Percentiles rank a stretch among this genome's conserved stretches.
Evolutionary conservation across 2,329 filamentous ascomycete genomes (phyloP).

Genomic region (Xylariales sp.): DNA sequence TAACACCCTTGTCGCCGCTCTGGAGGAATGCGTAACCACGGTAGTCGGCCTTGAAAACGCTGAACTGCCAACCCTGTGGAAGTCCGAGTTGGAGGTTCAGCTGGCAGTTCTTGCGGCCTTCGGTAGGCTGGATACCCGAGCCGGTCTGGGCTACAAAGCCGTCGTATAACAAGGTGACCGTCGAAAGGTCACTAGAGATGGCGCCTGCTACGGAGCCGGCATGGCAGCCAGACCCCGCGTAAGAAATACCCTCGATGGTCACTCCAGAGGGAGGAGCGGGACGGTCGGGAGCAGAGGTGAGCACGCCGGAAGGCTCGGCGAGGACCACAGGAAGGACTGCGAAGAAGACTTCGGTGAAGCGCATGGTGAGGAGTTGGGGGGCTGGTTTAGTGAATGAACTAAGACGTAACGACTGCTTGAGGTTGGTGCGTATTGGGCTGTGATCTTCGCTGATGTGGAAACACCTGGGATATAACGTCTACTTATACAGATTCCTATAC

Average conservation of each 20-base stretch:
- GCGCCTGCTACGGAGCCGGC: slow-evolving; percentile 19
- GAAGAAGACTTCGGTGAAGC: slow-evolving; percentile 4
- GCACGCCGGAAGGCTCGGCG: slow-evolving; percentile 6
- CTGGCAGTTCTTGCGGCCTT: slow-evolving; percentile 49
- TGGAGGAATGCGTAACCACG: slow-evolving; percentile 45
- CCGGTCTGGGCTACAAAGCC: slow-evolving; percentile 46
- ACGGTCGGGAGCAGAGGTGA: slow-evolving; percentile 12
- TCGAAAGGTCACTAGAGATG: slow-evolving; percentile 22
- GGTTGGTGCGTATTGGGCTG: background rate
- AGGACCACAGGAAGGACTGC: slow-evolving; percentile 8
- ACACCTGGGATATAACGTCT: too few relatives aligned
- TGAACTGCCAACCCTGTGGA: slow-evolving; percentile 26
- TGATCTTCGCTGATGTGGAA: too few relatives aligned
- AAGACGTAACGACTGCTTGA: background rate
- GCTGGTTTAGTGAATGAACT: background rate
- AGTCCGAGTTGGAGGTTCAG: slow-evolving; percentile 42
- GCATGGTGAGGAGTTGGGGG: slow-evolving; percentile 3
- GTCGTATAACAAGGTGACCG: slow-evolving; percentile 48
- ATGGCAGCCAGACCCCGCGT: slow-evolving; percentile 24
- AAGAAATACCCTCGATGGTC: slow-evolving; percentile 19
- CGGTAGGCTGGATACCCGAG: slow-evolving; percentile 32
- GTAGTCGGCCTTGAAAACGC: slow-evolving; percentile 40
- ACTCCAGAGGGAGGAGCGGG: slow-evolving; percentile 18
- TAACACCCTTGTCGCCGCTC: slow-evolving; percentile 38
- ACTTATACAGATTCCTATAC: too few relatives aligned